Evolutionary conservation across 257 asterid genomes (phyloP), one percentile per base, ranked within the genome.

Genomic region (Parsonsia alboflavescens): DNA sequence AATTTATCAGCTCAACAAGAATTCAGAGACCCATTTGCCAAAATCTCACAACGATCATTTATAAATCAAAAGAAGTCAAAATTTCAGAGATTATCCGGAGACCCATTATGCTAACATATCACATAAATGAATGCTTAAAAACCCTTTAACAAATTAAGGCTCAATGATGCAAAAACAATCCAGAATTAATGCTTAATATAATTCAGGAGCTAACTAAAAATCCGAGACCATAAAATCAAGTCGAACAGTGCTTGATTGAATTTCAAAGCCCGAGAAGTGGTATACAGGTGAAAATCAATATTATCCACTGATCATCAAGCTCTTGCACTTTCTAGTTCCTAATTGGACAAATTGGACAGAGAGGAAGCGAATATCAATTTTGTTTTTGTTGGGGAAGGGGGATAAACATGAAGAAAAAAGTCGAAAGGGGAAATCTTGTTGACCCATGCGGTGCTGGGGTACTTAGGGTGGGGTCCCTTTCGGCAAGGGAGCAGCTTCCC

Each of bases 71-170:
- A 42, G 3, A 17, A 45, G 10, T 3, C 16, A 10, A 76, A 7
- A 74, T 24, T 26, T 45, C 49, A 42, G 50, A 68, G 71, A 70
- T 63, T 79, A 73, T 64, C 44, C 72, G 33, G 73, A 59, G 39
- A 80, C 72, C 85, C 80, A 67, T 66, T 54, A 68, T 81, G 67
- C 82, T 33, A 68, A 71, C 79, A 77, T 61, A 70, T 78, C 42
- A 79, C n/a, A 36, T 26, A 67, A 59, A 33, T 17, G 22, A 48
- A 44, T 21, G 22, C 19, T 21, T 24, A 7, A 0, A 64, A 26
- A 10, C 24, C 33, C 46, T 15, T 50, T 15, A 28, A 17, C 24
- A 26, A 19, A 62, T 9, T 19, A 8, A 65, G 17, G 63, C 10
- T 39, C 24, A 15, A 1, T 21, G 6, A 41, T 9, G 7, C 1